Percentiles rank a stretch among this genome's conserved stretches.
phyloP scores from a whole-genome alignment of 1,284 basidiomycete genomes.

The Schizophyllum amplum region DNA sequence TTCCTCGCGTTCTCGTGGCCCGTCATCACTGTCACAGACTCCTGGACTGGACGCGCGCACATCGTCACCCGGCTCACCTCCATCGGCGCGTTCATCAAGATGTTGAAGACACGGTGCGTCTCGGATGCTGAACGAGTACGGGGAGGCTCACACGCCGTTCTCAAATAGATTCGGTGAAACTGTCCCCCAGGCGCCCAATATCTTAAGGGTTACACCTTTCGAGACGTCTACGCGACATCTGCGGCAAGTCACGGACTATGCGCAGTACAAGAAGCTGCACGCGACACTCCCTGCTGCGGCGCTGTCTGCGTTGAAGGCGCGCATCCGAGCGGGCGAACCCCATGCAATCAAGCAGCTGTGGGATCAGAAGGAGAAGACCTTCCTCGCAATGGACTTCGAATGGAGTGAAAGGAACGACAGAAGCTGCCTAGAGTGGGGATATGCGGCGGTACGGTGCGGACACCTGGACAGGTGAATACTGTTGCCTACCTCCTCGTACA shows the following conservation, averaged over 20 bases:
- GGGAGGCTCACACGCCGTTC: slow-evolving; percentile 2
- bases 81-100: slow-evolving; percentile 65
- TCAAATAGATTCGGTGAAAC: slow-evolving; percentile 61
- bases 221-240: slow-evolving; percentile 63
- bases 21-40: slow-evolving; percentile 71
- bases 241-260: slow-evolving; percentile 61
- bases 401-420: slow-evolving; percentile 71
- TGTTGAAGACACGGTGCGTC: slow-evolving; percentile 66
- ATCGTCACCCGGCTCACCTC: slow-evolving; percentile 70
- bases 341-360: slow-evolving; percentile 63
- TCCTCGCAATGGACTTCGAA: slow-evolving; percentile 69
- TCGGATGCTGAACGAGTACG: background rate
- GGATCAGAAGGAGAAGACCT: slow-evolving; percentile 63
- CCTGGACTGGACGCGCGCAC: slow-evolving; percentile 64
- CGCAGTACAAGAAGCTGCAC: slow-evolving; percentile 67
- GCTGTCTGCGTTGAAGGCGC: slow-evolving; percentile 58
- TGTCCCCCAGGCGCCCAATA: slow-evolving; percentile 60
- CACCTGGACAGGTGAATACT: slow-evolving; percentile 68
- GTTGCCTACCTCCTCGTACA: slow-evolving; percentile 8
- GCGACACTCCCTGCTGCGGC: slow-evolving; percentile 66
- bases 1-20: slow-evolving; percentile 86
- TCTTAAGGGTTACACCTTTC: slow-evolving; percentile 55
- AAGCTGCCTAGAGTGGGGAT: slow-evolving; percentile 70
- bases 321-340: slow-evolving; percentile 64
- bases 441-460: slow-evolving; percentile 69